These are phyloP conservation scores for Trametes polyzona DNA, from an alignment of 1,284 basidiomycete species.

Conservation along the genomic window DNA sequence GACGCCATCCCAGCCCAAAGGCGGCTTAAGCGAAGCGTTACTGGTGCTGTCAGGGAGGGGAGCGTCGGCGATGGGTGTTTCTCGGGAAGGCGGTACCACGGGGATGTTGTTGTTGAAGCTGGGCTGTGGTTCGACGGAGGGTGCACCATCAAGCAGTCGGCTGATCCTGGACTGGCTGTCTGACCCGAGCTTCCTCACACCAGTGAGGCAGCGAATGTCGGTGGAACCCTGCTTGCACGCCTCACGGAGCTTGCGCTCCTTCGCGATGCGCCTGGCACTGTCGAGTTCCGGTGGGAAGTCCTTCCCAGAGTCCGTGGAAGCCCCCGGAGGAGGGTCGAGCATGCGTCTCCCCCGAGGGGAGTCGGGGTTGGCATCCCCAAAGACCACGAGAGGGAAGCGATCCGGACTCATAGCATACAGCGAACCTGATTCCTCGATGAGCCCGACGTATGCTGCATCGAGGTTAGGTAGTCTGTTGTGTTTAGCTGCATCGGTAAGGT, in stretches of 20 bases:
- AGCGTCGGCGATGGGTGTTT: background rate
- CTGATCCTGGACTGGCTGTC: conserved; percentile 38
- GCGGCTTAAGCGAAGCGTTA: conserved; percentile 10
- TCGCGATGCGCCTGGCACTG: conserved; percentile 45
- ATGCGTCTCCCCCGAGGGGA: conserved; percentile 28
- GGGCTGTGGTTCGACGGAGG: conserved; percentile 29
- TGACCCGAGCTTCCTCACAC: conserved; percentile 54
- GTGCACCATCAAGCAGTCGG: conserved; percentile 40
- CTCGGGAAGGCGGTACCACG: background rate
- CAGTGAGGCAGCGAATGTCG: conserved; percentile 63
- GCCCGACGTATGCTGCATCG: conserved; percentile 72
- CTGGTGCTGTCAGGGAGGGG: background rate
- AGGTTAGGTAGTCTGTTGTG: conserved; percentile 48
- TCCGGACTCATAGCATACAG: conserved; percentile 80
- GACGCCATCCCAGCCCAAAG: conserved; percentile 5
- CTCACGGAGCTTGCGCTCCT: conserved; percentile 37
- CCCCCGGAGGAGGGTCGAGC: conserved; percentile 43
- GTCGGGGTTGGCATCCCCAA: conserved; percentile 51
- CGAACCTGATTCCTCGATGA: conserved; percentile 70
- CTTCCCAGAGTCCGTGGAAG: conserved; percentile 16
- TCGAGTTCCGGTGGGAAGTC: conserved; percentile 50
- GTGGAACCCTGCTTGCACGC: conserved; percentile 42
- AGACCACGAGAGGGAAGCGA: conserved; percentile 75
- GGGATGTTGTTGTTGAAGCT: conserved; percentile 15
- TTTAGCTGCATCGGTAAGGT: conserved; percentile 41